Evolutionary conservation across 2,329 filamentous ascomycete species (phyloP), one percentile per base, ranked within the genome.

Genomic region (Gaeumannomyces sp.): DNA sequence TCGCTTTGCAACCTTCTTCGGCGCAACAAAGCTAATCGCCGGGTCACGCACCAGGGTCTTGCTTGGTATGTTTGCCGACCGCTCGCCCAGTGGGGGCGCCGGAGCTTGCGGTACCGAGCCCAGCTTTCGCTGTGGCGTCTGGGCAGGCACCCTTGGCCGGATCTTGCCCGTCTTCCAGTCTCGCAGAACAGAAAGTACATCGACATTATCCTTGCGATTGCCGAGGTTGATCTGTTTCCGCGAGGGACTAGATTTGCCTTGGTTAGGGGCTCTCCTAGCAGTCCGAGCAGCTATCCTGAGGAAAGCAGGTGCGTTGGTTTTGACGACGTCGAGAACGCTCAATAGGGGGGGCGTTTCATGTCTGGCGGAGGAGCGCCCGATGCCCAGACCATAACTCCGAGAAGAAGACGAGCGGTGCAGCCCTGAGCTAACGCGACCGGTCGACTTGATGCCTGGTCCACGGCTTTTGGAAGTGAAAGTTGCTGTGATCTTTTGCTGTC

Each of bases 281-380:
- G 83, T 79, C 22, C 87, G 84, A 59, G 85, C 85, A 62, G 87
- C 87, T 70, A 89, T 80, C 66, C 80, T 85, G 45, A 89, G 74
- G 67, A 89, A 89, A 2, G 72, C 74, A 1, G 87, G 87, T 0
- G 85, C 83, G 65, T 78, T 70, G 2, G 76, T 72, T 67, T 83
- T 80, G 59, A 83, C 77, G 28, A 87, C 80, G 72, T 89, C 86
- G n/a, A 89, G 71, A 64, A 89, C 87, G 68, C 86, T 83, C 27
- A 89, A 77, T 27, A 72, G 74, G 4, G 84, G 83, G n/a, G 81
- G 75, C 1, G 13, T 29, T 16, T 25, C 57, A 10, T 0, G 2
- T 31, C 29, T 59, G 2, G 57, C n/a, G 22, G 45, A 50, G 22
- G 45, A 53, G 45, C 22, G 19, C 22, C 45, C 19, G 45, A 22